These are phyloP conservation scores for Wickerhamiella qilinensis DNA, from an alignment of 805 yeast genomes.

Conservation along the genomic window DNA sequence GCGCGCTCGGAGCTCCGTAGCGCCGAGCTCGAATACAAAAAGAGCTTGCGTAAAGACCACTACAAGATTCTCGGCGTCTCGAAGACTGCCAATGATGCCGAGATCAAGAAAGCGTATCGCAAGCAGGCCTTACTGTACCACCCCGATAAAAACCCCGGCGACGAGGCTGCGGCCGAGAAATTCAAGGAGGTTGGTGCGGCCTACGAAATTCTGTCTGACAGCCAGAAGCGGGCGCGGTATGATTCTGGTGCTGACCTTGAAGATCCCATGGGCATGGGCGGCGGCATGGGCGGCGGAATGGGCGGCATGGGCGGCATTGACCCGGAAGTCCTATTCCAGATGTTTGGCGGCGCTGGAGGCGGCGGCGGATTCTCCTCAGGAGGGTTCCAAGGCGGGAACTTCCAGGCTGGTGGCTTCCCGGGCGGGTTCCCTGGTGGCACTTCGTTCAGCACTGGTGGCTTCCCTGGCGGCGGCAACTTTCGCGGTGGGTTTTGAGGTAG, in stretches of 20 bases:
- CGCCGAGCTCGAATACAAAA: conserved; percentile 28
- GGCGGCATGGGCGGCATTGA: conserved; percentile 39
- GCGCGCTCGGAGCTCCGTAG: conserved; percentile 24
- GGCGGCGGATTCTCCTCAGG: conserved; percentile 12
- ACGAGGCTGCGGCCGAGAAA: conserved; percentile 74
- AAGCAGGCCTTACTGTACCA: conserved; percentile 56
- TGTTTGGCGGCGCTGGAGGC: conserved; percentile 23
- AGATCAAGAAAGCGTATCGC: conserved; percentile 61
- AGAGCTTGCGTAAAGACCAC: conserved; percentile 31
- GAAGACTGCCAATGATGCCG: conserved; percentile 32
- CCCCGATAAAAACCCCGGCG: conserved; percentile 60
- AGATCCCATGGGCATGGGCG: conserved; percentile 24
- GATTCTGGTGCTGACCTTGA: conserved; percentile 72
- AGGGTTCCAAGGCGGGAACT: conserved; percentile 15
- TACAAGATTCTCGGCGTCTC: conserved; percentile 46
- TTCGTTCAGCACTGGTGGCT: too few species aligned
- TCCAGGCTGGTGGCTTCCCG: too few species aligned
- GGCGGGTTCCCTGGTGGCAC: too few species aligned
- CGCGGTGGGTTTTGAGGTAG: too few species aligned
- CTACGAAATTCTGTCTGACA: conserved; percentile 68
- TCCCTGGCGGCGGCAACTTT: too few species aligned
- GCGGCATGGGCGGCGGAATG: conserved; percentile 56
- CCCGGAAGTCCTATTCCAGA: conserved; percentile 23
- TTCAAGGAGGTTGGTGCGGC: conserved; percentile 84
- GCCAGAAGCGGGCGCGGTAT: conserved; percentile 74